These are phyloP conservation scores for Trametes pubescens DNA, from an alignment of 1,284 basidiomycete genomes.

Conservation along the genomic window DNA sequence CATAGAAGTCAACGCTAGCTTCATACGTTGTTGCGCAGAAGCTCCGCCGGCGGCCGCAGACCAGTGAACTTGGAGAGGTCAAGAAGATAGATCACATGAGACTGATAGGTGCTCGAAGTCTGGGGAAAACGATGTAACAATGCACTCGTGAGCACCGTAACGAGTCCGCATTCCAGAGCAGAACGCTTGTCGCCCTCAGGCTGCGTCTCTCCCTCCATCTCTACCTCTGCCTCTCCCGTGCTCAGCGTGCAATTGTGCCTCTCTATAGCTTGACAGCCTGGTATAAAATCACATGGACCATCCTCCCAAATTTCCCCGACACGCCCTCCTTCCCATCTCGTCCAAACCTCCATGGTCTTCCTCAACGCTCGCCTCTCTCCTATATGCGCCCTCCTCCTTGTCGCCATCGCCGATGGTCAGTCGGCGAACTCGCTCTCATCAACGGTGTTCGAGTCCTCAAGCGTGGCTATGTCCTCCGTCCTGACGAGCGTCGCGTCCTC, in stretches of 20 bases:
- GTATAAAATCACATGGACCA: conserved; percentile 13
- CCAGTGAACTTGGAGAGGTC: background rate
- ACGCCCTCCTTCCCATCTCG: conserved; percentile 8
- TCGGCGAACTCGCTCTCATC: conserved; percentile 9
- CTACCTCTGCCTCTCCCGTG: background rate
- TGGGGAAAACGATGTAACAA: background rate
- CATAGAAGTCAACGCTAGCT: too few species aligned
- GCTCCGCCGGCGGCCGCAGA: background rate
- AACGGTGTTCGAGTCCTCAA: background rate
- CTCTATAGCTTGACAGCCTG: too few species aligned
- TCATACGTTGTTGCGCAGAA: background rate
- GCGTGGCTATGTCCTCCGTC: conserved; percentile 11
- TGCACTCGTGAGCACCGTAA: conserved; percentile 9
- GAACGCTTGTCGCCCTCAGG: background rate
- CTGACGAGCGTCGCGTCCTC: background rate
- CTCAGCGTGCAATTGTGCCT: background rate
- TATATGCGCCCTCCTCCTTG: conserved; percentile 30
- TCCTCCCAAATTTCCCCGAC: conserved; percentile 24
- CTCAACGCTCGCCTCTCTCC: conserved; percentile 31
- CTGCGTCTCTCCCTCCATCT: background rate
- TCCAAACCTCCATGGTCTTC: conserved; percentile 27
- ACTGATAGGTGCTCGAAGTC: background rate
- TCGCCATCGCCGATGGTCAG: conserved; percentile 22
- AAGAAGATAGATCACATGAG: background rate
- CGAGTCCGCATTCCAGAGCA: background rate